Evolutionary conservation across 2,329 filamentous ascomycete species (phyloP).

Genomic region (Fusarium sp.): DNA sequence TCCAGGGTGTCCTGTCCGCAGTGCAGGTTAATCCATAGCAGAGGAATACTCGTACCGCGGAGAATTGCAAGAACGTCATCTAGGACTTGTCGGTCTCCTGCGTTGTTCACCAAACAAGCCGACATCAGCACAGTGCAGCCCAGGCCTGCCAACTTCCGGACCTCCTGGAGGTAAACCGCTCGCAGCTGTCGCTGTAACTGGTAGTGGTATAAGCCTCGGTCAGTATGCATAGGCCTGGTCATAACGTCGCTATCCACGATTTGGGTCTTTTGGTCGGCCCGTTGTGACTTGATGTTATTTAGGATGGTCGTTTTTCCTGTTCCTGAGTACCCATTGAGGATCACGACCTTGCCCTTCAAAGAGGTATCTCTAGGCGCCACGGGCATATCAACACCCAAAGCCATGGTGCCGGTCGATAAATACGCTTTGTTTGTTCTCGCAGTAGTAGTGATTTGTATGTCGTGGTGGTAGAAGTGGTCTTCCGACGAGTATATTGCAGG

Average conservation of each 20-base stretch:
- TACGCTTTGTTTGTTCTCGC: neutral
- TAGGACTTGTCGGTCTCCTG: conserved; percentile 8
- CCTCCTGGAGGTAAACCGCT: conserved; percentile 25
- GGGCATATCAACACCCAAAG: neutral
- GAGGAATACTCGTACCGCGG: conserved; percentile 7
- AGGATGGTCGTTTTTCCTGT: conserved; percentile 15
- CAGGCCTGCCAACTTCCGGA: conserved; percentile 15
- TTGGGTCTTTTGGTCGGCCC: neutral
- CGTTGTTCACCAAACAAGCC: conserved; percentile 15
- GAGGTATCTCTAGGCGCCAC: neutral
- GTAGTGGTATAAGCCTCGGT: conserved; percentile 9
- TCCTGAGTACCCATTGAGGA: conserved; percentile 28
- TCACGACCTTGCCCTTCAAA: conserved; percentile 20
- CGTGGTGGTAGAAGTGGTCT: neutral
- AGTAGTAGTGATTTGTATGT: neutral
- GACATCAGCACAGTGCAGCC: conserved; percentile 24
- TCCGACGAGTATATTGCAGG: neutral
- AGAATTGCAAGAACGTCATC: conserved; percentile 14
- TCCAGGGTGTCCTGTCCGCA: conserved; percentile 9
- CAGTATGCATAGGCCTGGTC: conserved; percentile 4
- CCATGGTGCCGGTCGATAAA: neutral
- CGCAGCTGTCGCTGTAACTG: conserved; percentile 4
- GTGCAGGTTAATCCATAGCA: conserved; percentile 28
- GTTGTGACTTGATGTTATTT: neutral
- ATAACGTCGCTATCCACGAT: conserved; percentile 30